These are phyloP conservation scores for Raffaelea arxii DNA, from an alignment of 2,329 filamentous ascomycete species.

Conservation along the genomic window DNA sequence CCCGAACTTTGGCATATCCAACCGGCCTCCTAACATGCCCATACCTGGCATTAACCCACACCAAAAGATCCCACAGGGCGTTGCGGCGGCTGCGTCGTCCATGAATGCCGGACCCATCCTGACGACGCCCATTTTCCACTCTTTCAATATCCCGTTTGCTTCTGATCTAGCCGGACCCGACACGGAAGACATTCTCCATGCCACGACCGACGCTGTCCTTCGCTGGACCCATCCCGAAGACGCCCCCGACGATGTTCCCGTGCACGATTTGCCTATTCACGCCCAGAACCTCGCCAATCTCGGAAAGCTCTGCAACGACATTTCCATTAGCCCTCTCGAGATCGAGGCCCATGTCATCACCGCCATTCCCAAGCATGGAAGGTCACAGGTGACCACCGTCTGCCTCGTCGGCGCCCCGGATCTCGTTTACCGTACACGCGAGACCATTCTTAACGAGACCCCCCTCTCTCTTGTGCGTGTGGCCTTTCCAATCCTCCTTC, in stretches of 20 bases:
- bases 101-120: slow-evolving; percentile 52
- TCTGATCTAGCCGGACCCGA: slow-evolving; percentile 88
- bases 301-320: slow-evolving; percentile 68
- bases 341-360: slow-evolving; percentile 79
- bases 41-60: slow-evolving; percentile 48
- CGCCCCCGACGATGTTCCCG: slow-evolving; percentile 71
- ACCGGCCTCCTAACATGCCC: slow-evolving; percentile 41
- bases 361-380: slow-evolving; percentile 63
- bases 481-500: no score
- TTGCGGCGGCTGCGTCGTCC: slow-evolving; percentile 19
- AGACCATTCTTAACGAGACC: slow-evolving; percentile 82
- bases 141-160: slow-evolving; percentile 95
- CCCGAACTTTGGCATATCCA: slow-evolving; percentile 55
- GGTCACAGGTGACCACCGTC: slow-evolving; percentile 71
- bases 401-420: slow-evolving; percentile 84
- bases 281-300: slow-evolving; percentile 75
- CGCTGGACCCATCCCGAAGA: slow-evolving; percentile 91
- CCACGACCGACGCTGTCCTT: slow-evolving; percentile 75
- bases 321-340: slow-evolving; percentile 60
- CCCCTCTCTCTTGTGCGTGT: slow-evolving; percentile 85
- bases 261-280: slow-evolving; percentile 88
- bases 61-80: slow-evolving; percentile 43
- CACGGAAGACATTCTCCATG: slow-evolving; percentile 88
- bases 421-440: slow-evolving; percentile 78
- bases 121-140: slow-evolving; percentile 77